Base-by-base conservation (phyloP, 23 red algal species). In the Chondrus crispus region DNA sequence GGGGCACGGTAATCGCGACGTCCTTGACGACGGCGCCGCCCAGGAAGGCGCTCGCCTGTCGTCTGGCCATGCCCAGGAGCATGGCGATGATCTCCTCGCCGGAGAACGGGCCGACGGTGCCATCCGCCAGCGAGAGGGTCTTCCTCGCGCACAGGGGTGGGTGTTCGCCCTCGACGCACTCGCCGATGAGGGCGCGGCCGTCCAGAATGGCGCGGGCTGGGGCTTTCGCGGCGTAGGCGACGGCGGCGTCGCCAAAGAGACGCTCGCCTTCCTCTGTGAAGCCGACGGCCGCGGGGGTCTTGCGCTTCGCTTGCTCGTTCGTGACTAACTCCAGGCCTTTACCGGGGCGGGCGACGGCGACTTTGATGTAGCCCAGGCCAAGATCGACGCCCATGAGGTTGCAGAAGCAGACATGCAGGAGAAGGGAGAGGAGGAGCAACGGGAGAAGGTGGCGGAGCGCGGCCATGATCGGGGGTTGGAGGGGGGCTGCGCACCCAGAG, bases 261-360 rank as follows among this genome's bases (percentile, higher is more conserved):
- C 94, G 91, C 88, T 94, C 94, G 32, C 87, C 84, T 57, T 96
- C 97, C 2, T 78, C 54, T 5, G 90, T 93, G 93, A 99, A 99
- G 62, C 89, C 91, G 33, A 99, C 84, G 49, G 92, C 94, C 11
- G 94, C 74, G 18, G 97, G 97, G 35, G 97, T 96, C 68, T 99
- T 95, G 36, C 97, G 92, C 68, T 99, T 99, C 36, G 93, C 72
- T 29, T 96, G 94, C 64, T 99, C 97, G 52, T 99, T 96, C 2
- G 82, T 87, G 39, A 92, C 93, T 12, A 99, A 62, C 28, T 94
- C 81, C 19, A 99, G 78, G 36, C 97, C 97, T 68, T 94, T 94
- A 13, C 70, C 80, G 26, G 92, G 92, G 35, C 92, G 92, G 16
- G 92, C 92, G 9, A 94, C 52, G 3, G 92, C 80, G 8, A 94